A percentile compares a stretch with the other conserved stretches of the same genome.
phyloP scores from a whole-genome alignment of 306 rosid species.

The Mucuna pruriens region DNA sequence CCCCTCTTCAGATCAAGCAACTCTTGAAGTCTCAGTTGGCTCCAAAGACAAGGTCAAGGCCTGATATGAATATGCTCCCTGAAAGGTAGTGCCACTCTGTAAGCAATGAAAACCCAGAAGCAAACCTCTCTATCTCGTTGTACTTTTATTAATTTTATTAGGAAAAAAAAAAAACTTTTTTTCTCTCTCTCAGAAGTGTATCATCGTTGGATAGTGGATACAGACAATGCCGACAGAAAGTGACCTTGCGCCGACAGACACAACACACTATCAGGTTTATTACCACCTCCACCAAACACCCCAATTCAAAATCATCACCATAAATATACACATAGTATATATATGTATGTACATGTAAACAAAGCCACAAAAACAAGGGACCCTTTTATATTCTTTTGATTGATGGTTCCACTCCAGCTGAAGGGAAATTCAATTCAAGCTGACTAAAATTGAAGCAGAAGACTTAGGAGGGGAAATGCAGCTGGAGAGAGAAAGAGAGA shows the following conservation, averaged over 20 bases:
- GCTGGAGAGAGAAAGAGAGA: slow-evolving; percentile 11
- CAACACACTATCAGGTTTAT: slow-evolving; percentile 49
- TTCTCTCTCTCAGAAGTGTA: slow-evolving; percentile 35
- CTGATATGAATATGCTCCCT: slow-evolving; percentile 48
- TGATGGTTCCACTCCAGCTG: slow-evolving; percentile 41
- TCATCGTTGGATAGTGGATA: slow-evolving; percentile 61
- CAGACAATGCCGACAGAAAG: slow-evolving; percentile 88
- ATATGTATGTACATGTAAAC: slow-evolving; percentile 25
- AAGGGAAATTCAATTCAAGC: slow-evolving; percentile 45
- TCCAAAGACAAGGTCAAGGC: slow-evolving; percentile 31
- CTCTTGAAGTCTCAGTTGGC: slow-evolving; percentile 34
- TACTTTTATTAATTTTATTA: slow-evolving; percentile 49
- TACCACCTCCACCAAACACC: slow-evolving; percentile 62
- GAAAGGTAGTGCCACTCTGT: slow-evolving; percentile 50
- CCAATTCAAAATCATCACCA: slow-evolving; percentile 52
- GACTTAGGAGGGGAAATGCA: slow-evolving; percentile 27
- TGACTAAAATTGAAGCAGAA: slow-evolving; percentile 27
- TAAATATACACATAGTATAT: slow-evolving; percentile 16
- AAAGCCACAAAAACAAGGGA: slow-evolving; percentile 26
- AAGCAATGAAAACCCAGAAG: slow-evolving; percentile 54
- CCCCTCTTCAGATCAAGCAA: slow-evolving; percentile 47
- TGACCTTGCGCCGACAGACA: slow-evolving; percentile 88
- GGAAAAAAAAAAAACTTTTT: slow-evolving; percentile 7
- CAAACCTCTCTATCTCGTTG: slow-evolving; percentile 34
- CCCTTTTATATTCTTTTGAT: slow-evolving; percentile 36